A percentile compares a stretch with the other conserved stretches of the same genome.
phyloP scores from a whole-genome alignment of 208 protist species.

The Trypanosoma boissoni region DNA sequence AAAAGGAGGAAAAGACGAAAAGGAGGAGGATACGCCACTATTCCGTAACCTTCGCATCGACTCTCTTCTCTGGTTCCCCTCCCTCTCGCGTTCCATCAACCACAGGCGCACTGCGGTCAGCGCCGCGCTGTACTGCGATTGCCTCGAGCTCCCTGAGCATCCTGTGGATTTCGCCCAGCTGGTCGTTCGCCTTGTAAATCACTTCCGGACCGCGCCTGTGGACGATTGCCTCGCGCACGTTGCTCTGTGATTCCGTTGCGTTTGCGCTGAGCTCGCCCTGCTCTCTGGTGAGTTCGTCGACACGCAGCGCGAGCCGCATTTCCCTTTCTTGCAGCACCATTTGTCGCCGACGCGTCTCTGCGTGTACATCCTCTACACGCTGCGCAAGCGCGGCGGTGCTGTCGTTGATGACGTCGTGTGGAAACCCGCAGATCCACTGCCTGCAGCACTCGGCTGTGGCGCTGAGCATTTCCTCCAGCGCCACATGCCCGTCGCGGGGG shows the following conservation, averaged over 20 bases:
- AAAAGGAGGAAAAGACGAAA: neutral
- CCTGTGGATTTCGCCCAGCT: conserved; percentile 53
- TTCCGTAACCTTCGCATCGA: neutral
- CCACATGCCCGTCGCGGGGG: neutral
- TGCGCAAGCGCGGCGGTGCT: conserved; percentile 14
- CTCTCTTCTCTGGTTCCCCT: neutral
- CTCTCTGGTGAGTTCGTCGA: conserved; percentile 24
- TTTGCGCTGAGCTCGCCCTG: conserved; percentile 15
- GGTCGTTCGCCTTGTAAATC: conserved; percentile 59
- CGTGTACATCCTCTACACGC: conserved; percentile 14
- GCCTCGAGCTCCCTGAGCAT: conserved; percentile 50
- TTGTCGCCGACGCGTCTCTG: conserved; percentile 19
- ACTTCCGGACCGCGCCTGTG: conserved; percentile 48
- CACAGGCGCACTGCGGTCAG: no score
- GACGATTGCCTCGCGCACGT: conserved; percentile 63
- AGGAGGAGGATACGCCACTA: neutral
- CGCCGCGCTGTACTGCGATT: conserved; percentile 14
- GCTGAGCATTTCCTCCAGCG: conserved; percentile 26
- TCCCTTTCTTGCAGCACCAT: conserved; percentile 27
- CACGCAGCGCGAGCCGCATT: conserved; percentile 22
- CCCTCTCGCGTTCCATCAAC: no score
- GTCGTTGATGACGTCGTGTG: conserved; percentile 17
- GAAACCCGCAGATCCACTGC: conserved; percentile 27
- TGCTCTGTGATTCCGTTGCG: conserved; percentile 29
- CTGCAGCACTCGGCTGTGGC: conserved; percentile 30